Base-by-base conservation (phyloP, 768 basidiomycete species). In the Leccinellum rugosiceps region DNA sequence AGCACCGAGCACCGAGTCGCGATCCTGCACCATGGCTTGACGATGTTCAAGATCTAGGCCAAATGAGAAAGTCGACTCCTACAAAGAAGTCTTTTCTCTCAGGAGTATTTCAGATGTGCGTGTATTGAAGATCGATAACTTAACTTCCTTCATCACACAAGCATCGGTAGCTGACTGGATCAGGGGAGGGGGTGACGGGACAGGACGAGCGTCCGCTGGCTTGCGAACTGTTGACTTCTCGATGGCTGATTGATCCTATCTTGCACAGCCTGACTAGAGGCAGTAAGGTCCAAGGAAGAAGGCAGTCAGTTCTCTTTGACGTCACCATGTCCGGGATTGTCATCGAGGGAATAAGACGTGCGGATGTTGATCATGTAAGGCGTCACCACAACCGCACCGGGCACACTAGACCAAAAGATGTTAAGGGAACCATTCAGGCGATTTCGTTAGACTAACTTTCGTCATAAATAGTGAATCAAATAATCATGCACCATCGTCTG, bases 311-410 rank as follows among this genome's bases (percentile, higher is more conserved):
- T 54, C 14, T 10, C 55, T 30, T 50, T 52, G 17, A 28, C 28
- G 28, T 66, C 67, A 32, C 59, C 61, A 13, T 54, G 63, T 3
- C 48, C 41, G 43, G 49, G 35, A n/a, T 69, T 64, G 35, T 77
- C 77, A 51, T 72, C 74, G 38, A 76, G 63, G n/a, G 77, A 79
- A 23, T 74, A 69, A 2, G 77, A 74, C n/a, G 75, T 68, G 17
- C 71, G 1, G 69, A 63, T 15, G 65, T 57, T 5, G 68, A 67
- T 53, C 65, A 65, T 14, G 68, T 71, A 90, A 3, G 90, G 90
- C 3, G 88, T 89, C 90, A 92, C 90, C 6, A 87, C 84, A 25
- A 88, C 71, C n/a, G 80, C 25, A 25, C 25, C 4, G 30, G 89
- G 87, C 58, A 90, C 68, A 50, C 89, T 79, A 14, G 82, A 79